Evolutionary conservation across 169 alveolate species (phyloP), one percentile per base, ranked within the genome.

Genomic region (Cryptosporidium ubiquitum): DNA sequence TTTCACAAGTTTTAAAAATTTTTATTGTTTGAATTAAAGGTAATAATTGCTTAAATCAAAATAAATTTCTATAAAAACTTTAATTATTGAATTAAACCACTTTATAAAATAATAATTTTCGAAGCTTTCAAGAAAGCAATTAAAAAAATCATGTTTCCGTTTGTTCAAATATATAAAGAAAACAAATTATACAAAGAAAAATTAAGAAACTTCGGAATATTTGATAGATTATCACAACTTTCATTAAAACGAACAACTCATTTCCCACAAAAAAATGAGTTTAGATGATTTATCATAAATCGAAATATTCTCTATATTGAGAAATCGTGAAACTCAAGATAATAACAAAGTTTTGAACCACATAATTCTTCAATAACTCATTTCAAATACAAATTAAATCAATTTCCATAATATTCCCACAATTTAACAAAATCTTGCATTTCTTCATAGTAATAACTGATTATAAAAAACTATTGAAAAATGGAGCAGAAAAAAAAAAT

Each of bases 211-310:
- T 7, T 18, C 12, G n/a, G 16, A 35, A 5, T 55, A 14, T 14
- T 55, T 55, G 1, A 55, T 55, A 55, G 66, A 55, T n/a, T 55
- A n/a, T 23, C 1, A 3, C 29, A 23, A 23, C 0, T 3, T 2
- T 26, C n/a, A 20, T 55, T 55, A 55, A 55, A 55, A 55, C 20
- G 6, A 3, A 9, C 1, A 55, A 14, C 55, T 47, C 55, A 47
- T 55, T 55, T 55, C 66, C 35, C 66, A 55, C 29, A 49, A 55
- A 55, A 55, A 55, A 55, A 55, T 55, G 66, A 26, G 66, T 55
- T 26, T 55, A 23, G 37, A 26, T 23, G 12, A 55, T 23, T n/a
- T 55, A 18, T 52, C 12, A n/a, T 52, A 55, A 55, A 55, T 55
- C 66, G 5, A 55, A 55, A 55, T 55, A 55, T 26, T 55, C 55